Evolutionary conservation across 2,329 filamentous ascomycete species (phyloP), one percentile per base, ranked within the genome.

Genomic region (Talaromyces sp.): DNA sequence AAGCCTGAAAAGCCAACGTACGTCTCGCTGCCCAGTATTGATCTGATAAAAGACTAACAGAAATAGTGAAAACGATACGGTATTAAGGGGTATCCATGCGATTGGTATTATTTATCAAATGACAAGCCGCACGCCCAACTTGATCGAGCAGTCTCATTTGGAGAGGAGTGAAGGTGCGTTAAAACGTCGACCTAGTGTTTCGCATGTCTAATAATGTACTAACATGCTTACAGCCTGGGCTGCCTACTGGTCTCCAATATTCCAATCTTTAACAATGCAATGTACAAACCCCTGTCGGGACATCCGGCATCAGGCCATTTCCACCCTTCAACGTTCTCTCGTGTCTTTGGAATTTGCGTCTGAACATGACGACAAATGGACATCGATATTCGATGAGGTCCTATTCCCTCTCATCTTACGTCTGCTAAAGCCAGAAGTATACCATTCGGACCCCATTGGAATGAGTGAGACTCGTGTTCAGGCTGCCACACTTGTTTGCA

Each of bases 381-480:
- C 88, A 0, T 89, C 91, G 40, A 97, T 99, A 53, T 99, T 99
- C 72, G 85, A 86, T 62, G 89, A 97, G 69, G 92, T 97, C 1
- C 80, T 99, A 15, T 97, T 99, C 73, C 94, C 94, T 1, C 80
- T 99, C 13, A 93, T 97, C 62, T 81, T 88, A 36, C 84, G 89
- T 62, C 81, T 99, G 2, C 80, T 99, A 15, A 97, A 96, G 72
- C 94, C 94, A 0, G 94, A 99, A 73, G 88, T 97, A 9, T 97
- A 95, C 71, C 91, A 92, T 55, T 88, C 88, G 1, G 94, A 99
- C 70, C 88, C 90, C 1, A 80, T 89, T 36, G 94, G 94, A 37
- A 99, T 99, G 94, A 89, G 89, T 64, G 93, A 97, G 73, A 97
- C 94, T 53, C 83, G 94, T 43, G 89, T 97, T 0, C 90, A 97